Conservation (phyloP, 495 filamentous ascomycete genomes). For the Penicilliopsis zonata region DNA sequence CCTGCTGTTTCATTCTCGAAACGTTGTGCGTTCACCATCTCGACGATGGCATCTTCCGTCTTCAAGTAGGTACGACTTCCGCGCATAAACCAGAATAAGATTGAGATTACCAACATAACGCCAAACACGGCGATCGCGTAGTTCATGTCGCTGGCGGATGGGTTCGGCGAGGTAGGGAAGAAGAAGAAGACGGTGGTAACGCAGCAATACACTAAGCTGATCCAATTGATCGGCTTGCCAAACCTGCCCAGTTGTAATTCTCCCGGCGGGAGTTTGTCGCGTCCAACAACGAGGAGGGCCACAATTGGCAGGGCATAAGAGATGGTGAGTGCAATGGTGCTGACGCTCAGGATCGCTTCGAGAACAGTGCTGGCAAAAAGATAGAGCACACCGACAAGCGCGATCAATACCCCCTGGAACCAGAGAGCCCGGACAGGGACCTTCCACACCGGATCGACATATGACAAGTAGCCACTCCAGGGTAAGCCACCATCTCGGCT, state of each 20-base stretch:
- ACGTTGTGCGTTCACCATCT: conserved; percentile 29
- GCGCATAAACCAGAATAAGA: conserved; percentile 29
- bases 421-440: conserved; percentile 32
- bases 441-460: conserved; percentile 30
- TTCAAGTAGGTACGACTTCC: conserved; percentile 24
- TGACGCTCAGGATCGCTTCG: conserved; percentile 32
- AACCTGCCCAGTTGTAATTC: conserved; percentile 24
- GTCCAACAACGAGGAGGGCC: conserved; percentile 23
- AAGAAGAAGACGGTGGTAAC: conserved; percentile 35
- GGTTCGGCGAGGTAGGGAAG: conserved; percentile 27
- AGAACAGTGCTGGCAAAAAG: conserved; percentile 35
- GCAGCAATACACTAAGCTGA: conserved; percentile 27
- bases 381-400: conserved; percentile 30
- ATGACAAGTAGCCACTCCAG: conserved; percentile 27
- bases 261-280: conserved; percentile 27
- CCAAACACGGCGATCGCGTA: conserved; percentile 37
- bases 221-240: conserved; percentile 20
- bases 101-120: conserved; percentile 32
- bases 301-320: conserved; percentile 32
- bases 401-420: conserved; percentile 30
- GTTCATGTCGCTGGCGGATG: conserved; percentile 29
- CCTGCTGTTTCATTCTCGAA: conserved; percentile 23
- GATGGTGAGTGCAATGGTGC: conserved; percentile 32
- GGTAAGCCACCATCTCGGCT: conserved; percentile 46
- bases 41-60: conserved; percentile 27